These are phyloP conservation scores for Pleurotus tuoliensis DNA, from an alignment of 768 basidiomycete genomes.

Conservation along the genomic window DNA sequence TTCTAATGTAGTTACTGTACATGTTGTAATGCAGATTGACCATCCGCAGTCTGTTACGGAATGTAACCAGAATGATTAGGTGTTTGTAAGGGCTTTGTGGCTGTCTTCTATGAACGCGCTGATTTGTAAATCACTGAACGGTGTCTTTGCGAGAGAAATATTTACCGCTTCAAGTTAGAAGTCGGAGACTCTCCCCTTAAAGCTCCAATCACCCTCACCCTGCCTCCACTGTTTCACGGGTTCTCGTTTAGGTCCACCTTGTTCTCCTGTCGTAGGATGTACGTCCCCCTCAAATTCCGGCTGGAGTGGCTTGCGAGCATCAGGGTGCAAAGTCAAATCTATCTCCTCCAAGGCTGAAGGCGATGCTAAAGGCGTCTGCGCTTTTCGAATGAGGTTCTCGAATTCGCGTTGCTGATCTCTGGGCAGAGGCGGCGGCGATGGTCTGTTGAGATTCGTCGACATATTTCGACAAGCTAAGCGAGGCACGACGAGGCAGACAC, in stretches of 20 bases:
- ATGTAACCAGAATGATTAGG: too few species aligned
- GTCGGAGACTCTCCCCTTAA: constrained; percentile 85
- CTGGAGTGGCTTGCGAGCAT: constrained; percentile 53
- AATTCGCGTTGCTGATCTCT: constrained; percentile 79
- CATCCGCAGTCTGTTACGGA: background rate
- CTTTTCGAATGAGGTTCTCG: constrained; percentile 71
- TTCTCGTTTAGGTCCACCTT: constrained; percentile 84
- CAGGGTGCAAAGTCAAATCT: constrained; percentile 59
- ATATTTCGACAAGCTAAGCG: constrained; percentile 1
- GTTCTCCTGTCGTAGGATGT: constrained; percentile 82
- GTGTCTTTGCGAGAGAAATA: too few species aligned
- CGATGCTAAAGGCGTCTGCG: constrained; percentile 39
- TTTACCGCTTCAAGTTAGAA: constrained; percentile 40
- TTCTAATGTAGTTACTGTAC: background rate
- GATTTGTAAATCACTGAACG: too few species aligned
- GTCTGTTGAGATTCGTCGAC: constrained; percentile 44
- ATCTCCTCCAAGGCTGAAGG: constrained; percentile 31
- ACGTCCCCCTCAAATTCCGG: constrained; percentile 77
- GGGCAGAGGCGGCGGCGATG: constrained; percentile 75
- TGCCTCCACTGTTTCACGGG: constrained; percentile 62
- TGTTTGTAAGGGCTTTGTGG: too few species aligned
- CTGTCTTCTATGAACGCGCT: too few species aligned
- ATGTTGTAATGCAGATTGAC: background rate
- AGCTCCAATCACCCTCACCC: constrained; percentile 81
- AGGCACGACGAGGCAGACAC: background rate